Conservation (phyloP, 2,329 filamentous ascomycete species). For the Myriosclerotinia scirpicola region DNA sequence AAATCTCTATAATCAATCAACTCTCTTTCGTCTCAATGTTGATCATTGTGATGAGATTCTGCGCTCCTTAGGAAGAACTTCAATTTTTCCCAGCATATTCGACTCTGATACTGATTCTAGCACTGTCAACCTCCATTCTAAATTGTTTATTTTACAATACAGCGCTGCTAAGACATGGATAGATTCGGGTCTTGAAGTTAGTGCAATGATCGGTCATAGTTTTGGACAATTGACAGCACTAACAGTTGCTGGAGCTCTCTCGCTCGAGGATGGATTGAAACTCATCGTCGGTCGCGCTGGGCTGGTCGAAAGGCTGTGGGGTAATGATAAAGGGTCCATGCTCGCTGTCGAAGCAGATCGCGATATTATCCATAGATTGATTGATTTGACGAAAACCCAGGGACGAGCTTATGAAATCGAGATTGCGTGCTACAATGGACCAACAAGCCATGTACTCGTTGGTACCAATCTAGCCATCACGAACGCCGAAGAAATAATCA, state of each 20-base stretch:
- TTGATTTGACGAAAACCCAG: not conserved
- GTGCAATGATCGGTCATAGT: constrained; percentile 41
- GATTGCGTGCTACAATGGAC: constrained; percentile 43
- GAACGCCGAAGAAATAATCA: not conserved
- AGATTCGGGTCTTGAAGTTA: constrained; percentile 25
- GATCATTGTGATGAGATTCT: not conserved
- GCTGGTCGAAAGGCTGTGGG: constrained; percentile 35
- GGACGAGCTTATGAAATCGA: not conserved
- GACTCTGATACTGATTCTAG: not conserved
- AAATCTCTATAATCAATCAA: not conserved
- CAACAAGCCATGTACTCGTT: constrained; percentile 39
- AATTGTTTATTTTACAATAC: constrained; percentile 30
- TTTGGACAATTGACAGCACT: constrained; percentile 45
- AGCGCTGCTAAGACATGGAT: constrained; percentile 29
- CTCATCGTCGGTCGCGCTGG: constrained; percentile 40
- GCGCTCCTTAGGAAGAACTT: not conserved
- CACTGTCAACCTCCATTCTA: constrained; percentile 25
- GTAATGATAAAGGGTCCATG: not conserved
- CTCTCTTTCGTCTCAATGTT: constrained; percentile 1
- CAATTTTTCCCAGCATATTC: not conserved
- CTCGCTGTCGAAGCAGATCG: not conserved
- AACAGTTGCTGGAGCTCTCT: constrained; percentile 33
- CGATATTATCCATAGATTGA: not conserved
- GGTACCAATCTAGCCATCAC: constrained; percentile 30
- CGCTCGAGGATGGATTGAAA: constrained; percentile 23